phyloP scores from a whole-genome alignment of 371 early-diverging fungal species.

The Coemansia sp. region DNA sequence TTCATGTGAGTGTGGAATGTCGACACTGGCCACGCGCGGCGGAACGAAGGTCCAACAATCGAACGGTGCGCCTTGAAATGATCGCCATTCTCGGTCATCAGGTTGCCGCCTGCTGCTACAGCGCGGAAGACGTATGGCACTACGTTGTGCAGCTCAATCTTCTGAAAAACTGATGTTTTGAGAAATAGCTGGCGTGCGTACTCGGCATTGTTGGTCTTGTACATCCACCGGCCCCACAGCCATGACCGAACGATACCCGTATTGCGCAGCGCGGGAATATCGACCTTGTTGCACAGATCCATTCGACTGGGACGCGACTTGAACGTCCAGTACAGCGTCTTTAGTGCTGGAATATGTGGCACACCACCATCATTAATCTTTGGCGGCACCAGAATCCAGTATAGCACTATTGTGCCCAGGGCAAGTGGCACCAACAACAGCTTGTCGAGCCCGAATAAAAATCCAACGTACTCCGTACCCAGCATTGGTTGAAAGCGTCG shows the following conservation, averaged over 20 bases:
- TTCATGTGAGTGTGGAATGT: constrained; percentile 28
- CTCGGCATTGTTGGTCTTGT: constrained; percentile 47
- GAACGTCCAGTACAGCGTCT: constrained; percentile 46
- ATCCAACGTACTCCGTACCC: background rate
- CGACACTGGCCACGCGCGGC: constrained; percentile 41
- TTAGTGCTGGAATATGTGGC: constrained; percentile 33
- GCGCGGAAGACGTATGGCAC: constrained; percentile 44
- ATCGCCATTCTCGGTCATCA: constrained; percentile 50
- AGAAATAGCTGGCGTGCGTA: constrained; percentile 46
- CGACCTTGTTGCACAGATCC: constrained; percentile 34
- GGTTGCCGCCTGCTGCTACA: constrained; percentile 38
- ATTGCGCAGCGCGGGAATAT: constrained; percentile 25
- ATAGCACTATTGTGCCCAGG: background rate
- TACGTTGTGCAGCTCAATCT: constrained; percentile 45
- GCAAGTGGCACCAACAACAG: constrained; percentile 11
- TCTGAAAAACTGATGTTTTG: constrained; percentile 37
- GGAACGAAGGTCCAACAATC: constrained; percentile 45
- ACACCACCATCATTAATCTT: constrained; percentile 43
- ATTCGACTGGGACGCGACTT: constrained; percentile 31
- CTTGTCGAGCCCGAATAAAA: background rate
- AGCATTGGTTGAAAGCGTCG: background rate
- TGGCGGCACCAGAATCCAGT: constrained; percentile 37
- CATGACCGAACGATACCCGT: constrained; percentile 38
- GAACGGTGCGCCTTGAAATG: constrained; percentile 39
- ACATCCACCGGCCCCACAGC: constrained; percentile 50